Evolutionary conservation across 2,329 filamentous ascomycete genomes (phyloP), one percentile per base, ranked within the genome.

Genomic region (Fusarium beomiforme): DNA sequence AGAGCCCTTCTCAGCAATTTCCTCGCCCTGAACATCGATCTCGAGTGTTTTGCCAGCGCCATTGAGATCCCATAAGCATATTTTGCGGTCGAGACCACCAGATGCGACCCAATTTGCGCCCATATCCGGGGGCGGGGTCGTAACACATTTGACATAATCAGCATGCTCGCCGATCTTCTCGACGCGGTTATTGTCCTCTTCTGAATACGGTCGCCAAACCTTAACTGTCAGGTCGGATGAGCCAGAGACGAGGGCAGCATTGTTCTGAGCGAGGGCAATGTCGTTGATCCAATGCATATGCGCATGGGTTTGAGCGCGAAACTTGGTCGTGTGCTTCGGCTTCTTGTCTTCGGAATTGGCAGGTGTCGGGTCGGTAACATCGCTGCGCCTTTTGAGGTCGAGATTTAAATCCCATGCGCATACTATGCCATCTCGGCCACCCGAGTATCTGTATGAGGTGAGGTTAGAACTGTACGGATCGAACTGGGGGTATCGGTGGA

Each of bases 251-350:
- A 98, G 86, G 24, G 93, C 92, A 21, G 90, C 86, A 77, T 95
- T 93, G 76, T 91, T 89, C 78, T 94, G 89, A 11, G 92, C 92
- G 59, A 97, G 88, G 24, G 91, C 89, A 70, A 98, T 93, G 80
- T 97, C 95, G 82, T 97, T 98, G 83, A 98, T 92, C 95, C 95
- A 98, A 81, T 97, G 94, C 54, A 94, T 97, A 81, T 98, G 95
- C 12, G 95, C 94, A 73, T 89, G 87, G 19, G 86, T 87, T 75
- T 90, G 88, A 43, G 87, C 81, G 65, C 89, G 88, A 78, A 91
- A 90, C 26, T 83, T 87, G 54, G 89, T 89, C 21, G 84, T 83
- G 46, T 84, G 78, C 66, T 83, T 83, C 36, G 83, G 76, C 72
- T 81, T 77, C 68, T 72, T 74, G 46, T 70, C 59, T 67, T 76